A percentile compares a stretch with the other conserved stretches of the same genome.
These are phyloP conservation scores for Fusarium gaditjirri DNA, from an alignment of 2,329 filamentous ascomycete genomes.

Conservation along the genomic window DNA sequence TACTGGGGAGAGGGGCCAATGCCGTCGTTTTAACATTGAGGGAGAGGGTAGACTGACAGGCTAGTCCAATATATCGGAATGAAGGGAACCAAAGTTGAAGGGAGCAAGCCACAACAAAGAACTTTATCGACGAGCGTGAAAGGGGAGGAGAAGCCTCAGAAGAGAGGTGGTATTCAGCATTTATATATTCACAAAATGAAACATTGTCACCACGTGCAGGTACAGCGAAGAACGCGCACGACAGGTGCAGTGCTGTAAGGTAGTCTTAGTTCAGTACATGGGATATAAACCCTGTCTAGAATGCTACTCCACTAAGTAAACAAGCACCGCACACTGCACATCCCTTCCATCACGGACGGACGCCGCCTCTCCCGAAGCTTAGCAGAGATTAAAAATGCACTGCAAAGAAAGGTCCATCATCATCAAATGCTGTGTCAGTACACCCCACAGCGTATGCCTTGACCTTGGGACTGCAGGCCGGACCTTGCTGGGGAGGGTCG, in stretches of 20 bases:
- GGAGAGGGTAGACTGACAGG: background rate
- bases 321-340: conserved; percentile 1
- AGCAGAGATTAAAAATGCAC: background rate
- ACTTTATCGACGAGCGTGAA: background rate
- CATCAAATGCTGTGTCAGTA: conserved; percentile 7
- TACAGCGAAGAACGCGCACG: background rate
- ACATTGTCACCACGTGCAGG: background rate
- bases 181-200: conserved; percentile 12
- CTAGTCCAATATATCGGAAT: conserved; percentile 29
- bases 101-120: conserved; percentile 1
- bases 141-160: background rate
- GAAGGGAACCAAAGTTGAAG: background rate
- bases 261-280: conserved; percentile 8
- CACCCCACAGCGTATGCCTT: conserved; percentile 26
- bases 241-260: background rate
- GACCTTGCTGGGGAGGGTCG: conserved; percentile 16
- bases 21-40: background rate
- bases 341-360: conserved; percentile 15
- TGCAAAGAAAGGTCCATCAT: conserved; percentile 3
- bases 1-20: background rate
- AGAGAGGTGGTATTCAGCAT: background rate
- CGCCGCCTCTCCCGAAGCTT: background rate
- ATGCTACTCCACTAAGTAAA: background rate
- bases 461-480: background rate
- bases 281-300: background rate